Base-by-base conservation (phyloP, 106 monocot genomes). In the Vanilla planifolia region DNA sequence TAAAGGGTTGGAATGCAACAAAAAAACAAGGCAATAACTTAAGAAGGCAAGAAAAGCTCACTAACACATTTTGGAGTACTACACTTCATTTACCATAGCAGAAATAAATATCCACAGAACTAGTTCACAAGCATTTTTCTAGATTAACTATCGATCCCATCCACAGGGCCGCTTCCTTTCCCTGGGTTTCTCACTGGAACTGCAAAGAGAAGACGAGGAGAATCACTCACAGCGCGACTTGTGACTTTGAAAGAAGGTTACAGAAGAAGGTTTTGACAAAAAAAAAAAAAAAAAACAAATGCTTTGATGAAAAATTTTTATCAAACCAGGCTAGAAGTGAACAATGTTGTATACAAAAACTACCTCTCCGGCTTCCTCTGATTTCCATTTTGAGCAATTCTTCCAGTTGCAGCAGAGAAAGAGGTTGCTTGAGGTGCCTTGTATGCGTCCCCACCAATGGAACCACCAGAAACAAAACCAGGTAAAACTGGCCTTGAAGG, bases 401-500 rank as follows among this genome's bases (percentile, higher is more conserved):
- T 77, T 56, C 48, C 69, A 47, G 29, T 69, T 20, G 76, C 32
- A 7, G 60, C 37, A 57, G 73, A 13, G 11, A 39, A 16, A 57
- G 63, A 34, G 47, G 74, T 13, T 24, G 59, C 43, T 37, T 74
- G 52, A 15, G 68, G 51, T 56, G 77, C 23, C 23, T 50, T 67
- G 35, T 64, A 65, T 57, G 76, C 28, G 53, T 85, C 88, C 17
- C 92, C 92, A 47, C 92, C 88, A 58, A 93, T 93, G 27, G 79
- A 79, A 67, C 92, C 92, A 53, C 92, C 92, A 32, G 88, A 74
- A 67, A 93, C 88, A 88, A 93, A 93, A 57, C 92, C 92, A 43
- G 64, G 56, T 39, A 88, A 57, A 41, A 55, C 65, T 28, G 92
- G 77, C 33, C 68, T 75, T 40, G 56, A 51, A 50, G 23, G 43